A percentile compares a stretch with the other conserved stretches of the same genome.
These are phyloP conservation scores for Pichia sp. DNA, from an alignment of 1,139 yeast genomes.

Conservation along the genomic window DNA sequence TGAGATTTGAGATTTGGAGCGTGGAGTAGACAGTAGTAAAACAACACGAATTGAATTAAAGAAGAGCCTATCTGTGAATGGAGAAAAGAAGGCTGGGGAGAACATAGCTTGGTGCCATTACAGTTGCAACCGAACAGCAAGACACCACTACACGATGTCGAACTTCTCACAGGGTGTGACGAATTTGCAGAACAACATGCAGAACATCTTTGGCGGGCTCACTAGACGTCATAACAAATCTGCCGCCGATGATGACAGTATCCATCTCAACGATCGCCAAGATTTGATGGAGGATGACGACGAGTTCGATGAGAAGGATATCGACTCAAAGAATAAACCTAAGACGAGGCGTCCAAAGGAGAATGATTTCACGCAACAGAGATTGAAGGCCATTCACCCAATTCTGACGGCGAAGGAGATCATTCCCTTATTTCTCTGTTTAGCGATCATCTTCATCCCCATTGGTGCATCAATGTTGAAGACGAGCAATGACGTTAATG, in stretches of 20 bases:
- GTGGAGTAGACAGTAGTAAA: no score
- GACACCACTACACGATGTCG: constrained; percentile 4
- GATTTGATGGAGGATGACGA: constrained; percentile 26
- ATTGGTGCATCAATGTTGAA: constrained; percentile 87
- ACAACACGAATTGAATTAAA: no score
- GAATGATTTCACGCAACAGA: constrained; percentile 62
- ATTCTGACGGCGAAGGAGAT: constrained; percentile 88
- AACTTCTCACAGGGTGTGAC: constrained; percentile 13
- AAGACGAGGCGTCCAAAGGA: constrained; percentile 49
- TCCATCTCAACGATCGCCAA: constrained; percentile 11
- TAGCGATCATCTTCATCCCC: constrained; percentile 84
- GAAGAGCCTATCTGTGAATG: no score
- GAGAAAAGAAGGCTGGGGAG: not conserved
- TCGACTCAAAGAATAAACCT: constrained; percentile 27
- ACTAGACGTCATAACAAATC: constrained; percentile 7
- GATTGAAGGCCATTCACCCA: constrained; percentile 56
- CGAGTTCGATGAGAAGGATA: constrained; percentile 33
- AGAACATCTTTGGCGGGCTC: constrained; percentile 13
- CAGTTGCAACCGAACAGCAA: no score
- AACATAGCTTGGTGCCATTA: not conserved
- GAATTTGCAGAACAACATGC: constrained; percentile 13
- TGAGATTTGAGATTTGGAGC: no score
- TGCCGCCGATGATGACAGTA: constrained; percentile 1
- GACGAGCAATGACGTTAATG: constrained; percentile 73
- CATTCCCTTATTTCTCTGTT: constrained; percentile 65